A percentile compares a stretch with the other conserved stretches of the same genome.
phyloP scores from a whole-genome alignment of 2,329 filamentous ascomycete genomes.

The Epichloe bromicola region DNA sequence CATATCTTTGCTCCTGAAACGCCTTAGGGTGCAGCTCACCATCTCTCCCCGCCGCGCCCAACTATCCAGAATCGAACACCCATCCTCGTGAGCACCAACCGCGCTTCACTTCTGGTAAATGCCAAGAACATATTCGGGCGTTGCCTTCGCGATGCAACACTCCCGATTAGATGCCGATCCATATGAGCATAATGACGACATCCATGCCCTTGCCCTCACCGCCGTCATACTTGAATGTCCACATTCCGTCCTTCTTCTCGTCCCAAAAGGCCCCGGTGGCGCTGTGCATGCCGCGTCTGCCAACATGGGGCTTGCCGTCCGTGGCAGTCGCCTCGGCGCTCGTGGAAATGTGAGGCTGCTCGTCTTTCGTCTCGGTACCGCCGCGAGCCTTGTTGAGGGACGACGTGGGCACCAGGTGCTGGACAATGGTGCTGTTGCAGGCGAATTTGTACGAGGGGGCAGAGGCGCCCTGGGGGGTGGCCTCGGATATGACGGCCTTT shows the following conservation, averaged over 20 bases:
- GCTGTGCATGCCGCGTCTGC: conserved; percentile 80
- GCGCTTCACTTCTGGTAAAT: neutral
- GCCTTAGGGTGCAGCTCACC: conserved; percentile 1
- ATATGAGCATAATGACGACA: conserved; percentile 61
- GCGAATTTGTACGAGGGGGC: conserved; percentile 77
- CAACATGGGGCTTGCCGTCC: conserved; percentile 57
- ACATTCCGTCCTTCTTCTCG: conserved; percentile 81
- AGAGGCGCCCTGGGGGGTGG: conserved; percentile 42
- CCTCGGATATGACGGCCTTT: conserved; percentile 64
- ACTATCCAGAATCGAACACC: neutral
- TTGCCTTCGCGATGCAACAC: neutral
- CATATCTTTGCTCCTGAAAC: conserved; percentile 5
- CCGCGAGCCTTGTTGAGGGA: conserved; percentile 46
- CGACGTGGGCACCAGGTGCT: conserved; percentile 66
- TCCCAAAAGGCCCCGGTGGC: conserved; percentile 82
- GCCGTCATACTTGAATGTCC: conserved; percentile 74
- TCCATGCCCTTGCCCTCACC: conserved; percentile 55
- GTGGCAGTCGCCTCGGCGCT: conserved; percentile 43
- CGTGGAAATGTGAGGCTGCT: conserved; percentile 41
- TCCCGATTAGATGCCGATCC: conserved; percentile 50
- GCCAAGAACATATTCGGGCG: neutral
- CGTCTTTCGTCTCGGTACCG: conserved; percentile 33
- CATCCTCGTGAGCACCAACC: neutral
- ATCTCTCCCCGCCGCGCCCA: neutral
- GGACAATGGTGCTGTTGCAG: conserved; percentile 96